These are phyloP conservation scores for Sutorius australiensis DNA, from an alignment of 768 basidiomycete species.

Conservation along the genomic window DNA sequence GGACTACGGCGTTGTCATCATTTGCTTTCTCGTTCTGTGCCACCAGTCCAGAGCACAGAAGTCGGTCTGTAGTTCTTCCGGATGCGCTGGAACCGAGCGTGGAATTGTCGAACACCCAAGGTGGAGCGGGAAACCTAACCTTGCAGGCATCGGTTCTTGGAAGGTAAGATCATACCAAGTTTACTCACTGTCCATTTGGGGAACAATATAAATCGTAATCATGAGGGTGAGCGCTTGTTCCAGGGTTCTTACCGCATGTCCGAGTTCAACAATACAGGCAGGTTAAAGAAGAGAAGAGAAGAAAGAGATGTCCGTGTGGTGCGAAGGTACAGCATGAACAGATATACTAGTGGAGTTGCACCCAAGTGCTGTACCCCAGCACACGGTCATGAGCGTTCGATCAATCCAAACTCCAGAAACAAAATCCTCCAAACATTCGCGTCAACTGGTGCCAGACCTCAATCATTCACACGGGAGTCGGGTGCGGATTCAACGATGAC, in stretches of 20 bases:
- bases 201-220: background rate
- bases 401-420: background rate
- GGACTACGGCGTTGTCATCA: background rate
- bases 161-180: background rate
- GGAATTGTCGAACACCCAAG: background rate
- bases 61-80: background rate
- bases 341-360: background rate
- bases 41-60: background rate
- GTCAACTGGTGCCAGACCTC: background rate
- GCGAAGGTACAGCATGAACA: background rate
- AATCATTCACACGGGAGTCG: background rate
- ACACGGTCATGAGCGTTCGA: background rate
- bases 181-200: too few species aligned
- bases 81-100: background rate
- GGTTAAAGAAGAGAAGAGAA: background rate
- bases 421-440: background rate
- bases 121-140: background rate
- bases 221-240: background rate
- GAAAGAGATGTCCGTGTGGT: background rate
- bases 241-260: background rate
- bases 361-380: too few species aligned
- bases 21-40: background rate
- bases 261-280: background rate
- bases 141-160: background rate
- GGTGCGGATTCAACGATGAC: background rate